Conservation (phyloP, 2,329 filamentous ascomycete genomes). For the Aspergillus novoparasiticus region DNA sequence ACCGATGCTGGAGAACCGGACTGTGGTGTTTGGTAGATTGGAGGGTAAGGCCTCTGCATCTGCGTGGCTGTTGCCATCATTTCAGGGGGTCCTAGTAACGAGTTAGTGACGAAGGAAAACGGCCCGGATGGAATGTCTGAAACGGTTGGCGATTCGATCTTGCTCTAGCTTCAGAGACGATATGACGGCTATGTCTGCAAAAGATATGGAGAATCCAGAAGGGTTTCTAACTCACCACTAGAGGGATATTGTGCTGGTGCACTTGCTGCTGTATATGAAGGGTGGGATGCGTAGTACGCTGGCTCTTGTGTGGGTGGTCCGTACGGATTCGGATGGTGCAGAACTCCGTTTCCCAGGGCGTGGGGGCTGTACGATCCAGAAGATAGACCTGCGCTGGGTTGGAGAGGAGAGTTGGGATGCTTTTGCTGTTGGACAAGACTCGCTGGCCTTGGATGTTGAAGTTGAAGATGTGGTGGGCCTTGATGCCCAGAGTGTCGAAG, state of each 20-base stretch:
- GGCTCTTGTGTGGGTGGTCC: slow-evolving; percentile 69
- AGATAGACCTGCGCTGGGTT: slow-evolving; percentile 48
- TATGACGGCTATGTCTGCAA: background rate
- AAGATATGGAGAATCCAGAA: background rate
- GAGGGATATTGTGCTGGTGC: slow-evolving; percentile 82
- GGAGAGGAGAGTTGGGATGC: slow-evolving; percentile 64
- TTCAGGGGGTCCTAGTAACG: slow-evolving; percentile 70
- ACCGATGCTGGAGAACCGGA: slow-evolving; percentile 94
- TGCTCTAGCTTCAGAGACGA: background rate
- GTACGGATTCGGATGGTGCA: slow-evolving; percentile 63
- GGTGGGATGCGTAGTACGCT: slow-evolving; percentile 74
- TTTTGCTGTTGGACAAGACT: slow-evolving; percentile 33
- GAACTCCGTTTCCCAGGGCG: slow-evolving; percentile 42
- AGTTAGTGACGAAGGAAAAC: slow-evolving; percentile 46
- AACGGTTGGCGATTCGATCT: background rate
- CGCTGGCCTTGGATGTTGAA: slow-evolving; percentile 33
- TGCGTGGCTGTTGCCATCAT: slow-evolving; percentile 66
- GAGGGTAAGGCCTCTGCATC: slow-evolving; percentile 75
- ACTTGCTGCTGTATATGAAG: slow-evolving; percentile 81
- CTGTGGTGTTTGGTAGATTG: slow-evolving; percentile 93
- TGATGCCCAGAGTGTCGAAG: slow-evolving; percentile 37
- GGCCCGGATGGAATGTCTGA: background rate
- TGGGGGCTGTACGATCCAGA: slow-evolving; percentile 35
- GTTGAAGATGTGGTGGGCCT: slow-evolving; percentile 33
- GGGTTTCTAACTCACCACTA: slow-evolving; percentile 65